Percentiles rank a stretch among this genome's conserved stretches.
These are phyloP conservation scores for Penicillium flavigenum DNA, from an alignment of 495 filamentous ascomycete species.

Conservation along the genomic window DNA sequence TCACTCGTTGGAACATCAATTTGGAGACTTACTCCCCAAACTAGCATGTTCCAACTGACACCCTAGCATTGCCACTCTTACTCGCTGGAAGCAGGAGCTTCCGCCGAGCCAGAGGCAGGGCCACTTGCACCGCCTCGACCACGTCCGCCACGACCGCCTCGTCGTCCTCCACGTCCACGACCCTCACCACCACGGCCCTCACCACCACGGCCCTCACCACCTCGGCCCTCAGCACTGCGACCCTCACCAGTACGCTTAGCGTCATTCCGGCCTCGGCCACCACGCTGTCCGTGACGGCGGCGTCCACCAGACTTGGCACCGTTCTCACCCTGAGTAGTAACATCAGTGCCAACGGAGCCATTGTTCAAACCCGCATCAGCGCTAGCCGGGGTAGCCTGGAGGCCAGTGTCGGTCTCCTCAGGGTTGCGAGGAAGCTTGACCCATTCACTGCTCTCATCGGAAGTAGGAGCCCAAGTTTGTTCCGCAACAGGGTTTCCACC, in stretches of 20 bases:
- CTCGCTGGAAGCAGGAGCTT: constrained; percentile 16
- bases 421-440: constrained; percentile 74
- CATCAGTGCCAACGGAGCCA: constrained; percentile 21
- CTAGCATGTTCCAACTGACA: neutral
- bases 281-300: constrained; percentile 50
- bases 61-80: constrained; percentile 14
- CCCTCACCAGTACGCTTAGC: constrained; percentile 49
- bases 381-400: constrained; percentile 58
- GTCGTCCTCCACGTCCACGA: constrained; percentile 42
- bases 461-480: constrained; percentile 56
- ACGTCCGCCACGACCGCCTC: constrained; percentile 36
- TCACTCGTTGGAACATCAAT: neutral
- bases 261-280: constrained; percentile 41
- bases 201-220: constrained; percentile 34
- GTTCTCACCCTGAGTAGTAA: constrained; percentile 18
- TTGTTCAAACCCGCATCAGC: constrained; percentile 24
- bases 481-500: constrained; percentile 69
- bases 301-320: constrained; percentile 61
- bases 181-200: constrained; percentile 34
- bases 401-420: constrained; percentile 68
- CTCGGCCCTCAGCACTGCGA: constrained; percentile 30
- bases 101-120: neutral
- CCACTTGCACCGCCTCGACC: constrained; percentile 37
- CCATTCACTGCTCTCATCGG: constrained; percentile 72
- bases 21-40: neutral